These are phyloP conservation scores for Tarenaya hassleriana DNA, from an alignment of 345 rosid genomes.

Conservation along the genomic window DNA sequence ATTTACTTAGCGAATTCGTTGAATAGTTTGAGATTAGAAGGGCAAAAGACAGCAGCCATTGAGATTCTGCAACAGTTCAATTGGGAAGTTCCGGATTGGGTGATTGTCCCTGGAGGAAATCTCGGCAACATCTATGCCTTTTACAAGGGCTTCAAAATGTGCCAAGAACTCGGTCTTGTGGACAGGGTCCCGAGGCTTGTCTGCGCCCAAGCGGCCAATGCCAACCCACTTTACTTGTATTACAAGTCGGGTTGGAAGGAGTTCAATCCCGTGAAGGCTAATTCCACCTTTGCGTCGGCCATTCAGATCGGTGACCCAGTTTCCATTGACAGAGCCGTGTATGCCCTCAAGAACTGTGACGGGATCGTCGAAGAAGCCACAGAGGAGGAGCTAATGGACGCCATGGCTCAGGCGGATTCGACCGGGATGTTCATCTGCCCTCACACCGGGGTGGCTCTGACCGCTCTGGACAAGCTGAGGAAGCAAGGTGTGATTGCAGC, in stretches of 20 bases:
- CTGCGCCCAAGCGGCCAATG: slow-evolving; percentile 90
- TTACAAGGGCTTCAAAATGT: slow-evolving; percentile 86
- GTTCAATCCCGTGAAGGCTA: slow-evolving; percentile 64
- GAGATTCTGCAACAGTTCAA: slow-evolving; percentile 93
- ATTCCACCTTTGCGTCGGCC: slow-evolving; percentile 77
- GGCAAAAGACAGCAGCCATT: slow-evolving; percentile 86
- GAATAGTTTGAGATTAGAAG: slow-evolving; percentile 82
- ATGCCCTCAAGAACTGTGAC: slow-evolving; percentile 58
- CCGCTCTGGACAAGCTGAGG: slow-evolving; percentile 76
- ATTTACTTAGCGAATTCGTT: slow-evolving; percentile 81
- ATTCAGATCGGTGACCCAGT: slow-evolving; percentile 95
- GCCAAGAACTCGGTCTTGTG: slow-evolving; percentile 77
- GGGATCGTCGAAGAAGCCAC: slow-evolving; percentile 91
- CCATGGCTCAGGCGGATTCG: slow-evolving; percentile 87
- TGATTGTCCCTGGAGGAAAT: slow-evolving; percentile 89
- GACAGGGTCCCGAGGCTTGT: slow-evolving; percentile 73
- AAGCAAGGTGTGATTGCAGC: slow-evolving; percentile 62
- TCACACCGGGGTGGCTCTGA: slow-evolving; percentile 86
- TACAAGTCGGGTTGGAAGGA: slow-evolving; percentile 76
- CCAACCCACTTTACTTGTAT: slow-evolving; percentile 79
- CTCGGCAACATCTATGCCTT: slow-evolving; percentile 88
- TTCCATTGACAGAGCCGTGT: slow-evolving; percentile 83
- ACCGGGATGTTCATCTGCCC: slow-evolving; percentile 96
- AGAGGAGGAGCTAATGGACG: slow-evolving; percentile 92
- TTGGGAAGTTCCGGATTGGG: slow-evolving; percentile 97